phyloP scores from a whole-genome alignment of 768 basidiomycete genomes.

The Leccinum disarticulatum region DNA sequence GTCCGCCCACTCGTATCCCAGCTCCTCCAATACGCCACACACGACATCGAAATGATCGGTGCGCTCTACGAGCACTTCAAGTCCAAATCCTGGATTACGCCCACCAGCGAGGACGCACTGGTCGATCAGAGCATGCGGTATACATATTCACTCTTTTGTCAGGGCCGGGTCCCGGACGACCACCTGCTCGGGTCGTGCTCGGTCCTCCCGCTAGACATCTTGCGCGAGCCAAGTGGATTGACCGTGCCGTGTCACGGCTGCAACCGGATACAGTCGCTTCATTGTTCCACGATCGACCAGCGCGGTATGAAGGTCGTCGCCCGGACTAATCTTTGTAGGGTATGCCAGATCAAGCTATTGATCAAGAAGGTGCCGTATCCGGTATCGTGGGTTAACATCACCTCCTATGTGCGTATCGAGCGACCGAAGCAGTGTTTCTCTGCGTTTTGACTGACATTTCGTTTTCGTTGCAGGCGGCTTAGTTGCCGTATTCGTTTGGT shows the following conservation, averaged over 20 bases:
- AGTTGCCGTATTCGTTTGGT: slow-evolving; percentile 1
- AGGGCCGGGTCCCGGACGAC: slow-evolving; percentile 28
- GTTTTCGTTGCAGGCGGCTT: slow-evolving; percentile 8
- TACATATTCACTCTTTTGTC: slow-evolving; percentile 27
- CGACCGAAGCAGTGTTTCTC: neutral
- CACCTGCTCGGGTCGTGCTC: slow-evolving; percentile 26
- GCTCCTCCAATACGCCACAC: slow-evolving; percentile 42
- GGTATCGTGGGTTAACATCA: slow-evolving; percentile 23
- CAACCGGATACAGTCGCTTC: slow-evolving; percentile 28
- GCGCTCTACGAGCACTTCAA: slow-evolving; percentile 36
- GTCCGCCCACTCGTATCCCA: slow-evolving; percentile 35
- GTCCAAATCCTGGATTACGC: slow-evolving; percentile 23
- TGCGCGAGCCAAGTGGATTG: slow-evolving; percentile 26
- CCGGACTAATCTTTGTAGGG: slow-evolving; percentile 28
- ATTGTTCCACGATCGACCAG: slow-evolving; percentile 22
- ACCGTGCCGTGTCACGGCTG: slow-evolving; percentile 27
- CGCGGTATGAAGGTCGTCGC: slow-evolving; percentile 20
- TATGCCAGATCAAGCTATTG: slow-evolving; percentile 33
- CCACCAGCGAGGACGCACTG: slow-evolving; percentile 9
- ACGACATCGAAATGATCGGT: slow-evolving; percentile 43
- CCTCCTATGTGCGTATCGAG: slow-evolving; percentile 15
- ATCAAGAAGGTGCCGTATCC: slow-evolving; percentile 24
- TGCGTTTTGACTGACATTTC: slow-evolving; percentile 6
- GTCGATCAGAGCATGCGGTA: slow-evolving; percentile 31
- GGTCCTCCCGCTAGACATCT: slow-evolving; percentile 29